Conservation (phyloP, 495 filamentous ascomycete genomes). For the Penicillium chermesinum region DNA sequence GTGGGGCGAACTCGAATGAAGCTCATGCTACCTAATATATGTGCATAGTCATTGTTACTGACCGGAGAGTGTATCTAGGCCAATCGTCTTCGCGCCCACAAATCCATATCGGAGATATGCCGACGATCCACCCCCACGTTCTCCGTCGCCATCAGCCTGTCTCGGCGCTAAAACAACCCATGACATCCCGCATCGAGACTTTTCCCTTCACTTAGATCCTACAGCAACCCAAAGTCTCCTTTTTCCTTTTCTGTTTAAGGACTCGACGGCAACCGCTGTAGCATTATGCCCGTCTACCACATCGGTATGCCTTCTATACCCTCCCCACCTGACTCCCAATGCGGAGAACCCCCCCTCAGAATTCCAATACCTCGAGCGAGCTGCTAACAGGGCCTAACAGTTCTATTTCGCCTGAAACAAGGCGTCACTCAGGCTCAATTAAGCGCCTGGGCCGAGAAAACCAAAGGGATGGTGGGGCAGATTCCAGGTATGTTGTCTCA, state of each 20-base stretch:
- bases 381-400: constrained; percentile 19
- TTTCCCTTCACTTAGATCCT: not conserved
- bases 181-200: not conserved
- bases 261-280: not conserved
- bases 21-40: too few species aligned
- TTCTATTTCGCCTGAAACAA: constrained; percentile 42
- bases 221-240: not conserved
- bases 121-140: constrained; percentile 6
- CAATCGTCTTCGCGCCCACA: too few species aligned
- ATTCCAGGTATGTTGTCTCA: constrained; percentile 26
- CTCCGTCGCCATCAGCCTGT: not conserved
- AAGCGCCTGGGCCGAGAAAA: constrained; percentile 22
- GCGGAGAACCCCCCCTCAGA: not conserved
- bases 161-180: not conserved
- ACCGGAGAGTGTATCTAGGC: too few species aligned
- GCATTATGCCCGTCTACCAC: constrained; percentile 32
- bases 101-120: constrained; percentile 7
- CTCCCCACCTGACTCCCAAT: not conserved
- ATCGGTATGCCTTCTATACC: constrained; percentile 19
- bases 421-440: constrained; percentile 31
- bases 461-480: constrained; percentile 34
- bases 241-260: not conserved
- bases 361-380: not conserved
- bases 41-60: too few species aligned
- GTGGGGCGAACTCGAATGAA: too few species aligned